A percentile compares a stretch with the other conserved stretches of the same genome.
Evolutionary conservation across 73 alveolate genomes (phyloP).

Genomic region (Strombidium stylifer): DNA sequence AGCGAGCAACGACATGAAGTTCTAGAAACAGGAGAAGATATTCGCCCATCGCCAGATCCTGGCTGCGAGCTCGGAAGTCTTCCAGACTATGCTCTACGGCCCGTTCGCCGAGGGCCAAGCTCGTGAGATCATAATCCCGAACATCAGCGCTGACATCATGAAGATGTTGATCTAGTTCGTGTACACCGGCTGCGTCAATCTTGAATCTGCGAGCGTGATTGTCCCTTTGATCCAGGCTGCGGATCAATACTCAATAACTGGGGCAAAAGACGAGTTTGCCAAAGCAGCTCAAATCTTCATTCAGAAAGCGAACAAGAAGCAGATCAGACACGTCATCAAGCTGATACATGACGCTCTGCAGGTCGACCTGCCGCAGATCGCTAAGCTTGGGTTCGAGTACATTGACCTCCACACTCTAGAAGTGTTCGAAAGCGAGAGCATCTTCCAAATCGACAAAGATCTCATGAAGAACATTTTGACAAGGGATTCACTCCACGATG

Average conservation of each 20-base stretch:
- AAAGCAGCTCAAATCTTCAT: conserved; percentile 38
- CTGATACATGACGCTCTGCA: conserved; percentile 32
- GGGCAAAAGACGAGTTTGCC: conserved; percentile 49
- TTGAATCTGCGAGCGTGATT: conserved; percentile 28
- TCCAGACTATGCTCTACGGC: conserved; percentile 56
- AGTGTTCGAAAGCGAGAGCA: conserved; percentile 39
- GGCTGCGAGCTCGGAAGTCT: conserved; percentile 43
- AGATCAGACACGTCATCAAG: conserved; percentile 10
- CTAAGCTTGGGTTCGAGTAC: conserved; percentile 48
- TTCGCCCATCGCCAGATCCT: conserved; percentile 51
- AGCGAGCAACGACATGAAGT: too few species aligned
- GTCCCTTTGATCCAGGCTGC: conserved; percentile 63
- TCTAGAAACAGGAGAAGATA: conserved; percentile 33
- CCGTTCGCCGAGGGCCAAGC: conserved; percentile 55
- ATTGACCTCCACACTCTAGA: conserved; percentile 52
- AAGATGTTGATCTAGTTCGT: conserved; percentile 33
- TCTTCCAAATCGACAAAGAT: conserved; percentile 34
- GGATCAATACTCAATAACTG: conserved; percentile 31
- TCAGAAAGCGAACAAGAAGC: conserved; percentile 13
- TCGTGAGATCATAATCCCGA: conserved; percentile 32
- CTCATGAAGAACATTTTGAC: conserved; percentile 30
- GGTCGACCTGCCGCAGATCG: conserved; percentile 31
- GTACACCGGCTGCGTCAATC: conserved; percentile 46
- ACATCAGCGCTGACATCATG: conserved; percentile 34
- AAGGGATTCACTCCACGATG: conserved; percentile 57